Evolutionary conservation across 192 early-diverging fungal species (phyloP).

Genomic region (Dissophora globulifera): DNA sequence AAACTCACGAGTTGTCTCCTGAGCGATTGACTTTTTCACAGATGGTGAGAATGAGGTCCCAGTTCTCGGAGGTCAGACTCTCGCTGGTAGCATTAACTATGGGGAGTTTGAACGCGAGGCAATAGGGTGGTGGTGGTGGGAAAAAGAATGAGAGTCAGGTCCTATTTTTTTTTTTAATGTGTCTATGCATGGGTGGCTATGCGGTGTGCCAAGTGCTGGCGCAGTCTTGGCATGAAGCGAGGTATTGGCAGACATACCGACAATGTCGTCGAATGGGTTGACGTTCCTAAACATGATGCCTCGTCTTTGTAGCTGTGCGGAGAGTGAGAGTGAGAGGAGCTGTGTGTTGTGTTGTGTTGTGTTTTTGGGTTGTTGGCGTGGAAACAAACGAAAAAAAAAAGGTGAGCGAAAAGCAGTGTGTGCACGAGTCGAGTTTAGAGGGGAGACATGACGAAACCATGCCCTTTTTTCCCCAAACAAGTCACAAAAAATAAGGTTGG

Average conservation of each 20-base stretch:
- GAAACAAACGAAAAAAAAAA: background rate
- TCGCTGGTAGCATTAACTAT: constrained; percentile 90
- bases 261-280: constrained; percentile 66
- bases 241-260: constrained; percentile 48
- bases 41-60: constrained; percentile 82
- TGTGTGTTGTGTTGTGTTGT: no score
- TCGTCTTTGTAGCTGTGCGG: background rate
- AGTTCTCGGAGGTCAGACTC: constrained; percentile 93
- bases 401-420: constrained; percentile 1
- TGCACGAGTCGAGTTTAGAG: no score
- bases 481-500: no score
- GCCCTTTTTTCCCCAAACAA: no score
- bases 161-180: no score
- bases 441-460: no score
- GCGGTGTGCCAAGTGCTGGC: no score
- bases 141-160: background rate
- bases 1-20: constrained; percentile 58
- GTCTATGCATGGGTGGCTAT: no score
- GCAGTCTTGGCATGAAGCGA: background rate
- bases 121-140: no score
- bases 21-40: constrained; percentile 71
- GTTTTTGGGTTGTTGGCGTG: no score
- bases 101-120: background rate
- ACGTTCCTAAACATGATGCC: constrained; percentile 57
- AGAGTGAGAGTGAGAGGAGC: background rate